Percentiles rank a stretch among this genome's conserved stretches.
Conservation (phyloP, 805 yeast species). For the Yarrowia deformans region DNA sequence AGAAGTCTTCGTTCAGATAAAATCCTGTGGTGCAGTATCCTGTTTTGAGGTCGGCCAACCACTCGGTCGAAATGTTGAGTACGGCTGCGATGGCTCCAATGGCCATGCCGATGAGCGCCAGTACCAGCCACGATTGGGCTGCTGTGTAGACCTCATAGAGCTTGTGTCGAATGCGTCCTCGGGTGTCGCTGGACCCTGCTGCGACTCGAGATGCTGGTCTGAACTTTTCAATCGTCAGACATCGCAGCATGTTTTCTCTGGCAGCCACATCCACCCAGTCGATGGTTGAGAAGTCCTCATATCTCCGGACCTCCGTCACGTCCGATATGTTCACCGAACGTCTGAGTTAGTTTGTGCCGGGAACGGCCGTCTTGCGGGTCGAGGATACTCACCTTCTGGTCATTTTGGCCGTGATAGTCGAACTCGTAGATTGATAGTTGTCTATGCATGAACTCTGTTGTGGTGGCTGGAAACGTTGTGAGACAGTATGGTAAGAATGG, state of each 20-base stretch:
- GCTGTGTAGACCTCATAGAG: conserved; percentile 45
- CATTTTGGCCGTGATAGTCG: conserved; percentile 26
- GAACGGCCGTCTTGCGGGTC: no score
- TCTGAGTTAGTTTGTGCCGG: conserved; percentile 9
- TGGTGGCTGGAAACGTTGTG: not conserved
- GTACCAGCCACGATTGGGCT: conserved; percentile 71
- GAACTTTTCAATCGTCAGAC: conserved; percentile 42
- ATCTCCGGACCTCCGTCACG: conserved; percentile 54
- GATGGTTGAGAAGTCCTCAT: conserved; percentile 57
- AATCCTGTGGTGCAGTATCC: conserved; percentile 80
- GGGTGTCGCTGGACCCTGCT: conserved; percentile 40
- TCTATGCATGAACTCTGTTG: conserved; percentile 26
- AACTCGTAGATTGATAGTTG: not conserved
- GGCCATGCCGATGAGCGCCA: conserved; percentile 74
- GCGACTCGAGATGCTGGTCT: conserved; percentile 40
- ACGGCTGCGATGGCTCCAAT: conserved; percentile 87
- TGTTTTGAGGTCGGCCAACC: conserved; percentile 76
- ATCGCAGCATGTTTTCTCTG: conserved; percentile 47
- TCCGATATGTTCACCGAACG: conserved; percentile 34
- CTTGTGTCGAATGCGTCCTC: conserved; percentile 34
- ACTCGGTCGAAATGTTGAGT: conserved; percentile 82
- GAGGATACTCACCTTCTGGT: conserved; percentile 24
- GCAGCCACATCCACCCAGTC: conserved; percentile 69
- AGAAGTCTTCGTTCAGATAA: conserved; percentile 74
- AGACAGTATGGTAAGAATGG: not conserved